Percentiles rank a stretch among this genome's conserved stretches.
phyloP scores from a whole-genome alignment of 805 yeast species.

The Candida mattraensis region DNA sequence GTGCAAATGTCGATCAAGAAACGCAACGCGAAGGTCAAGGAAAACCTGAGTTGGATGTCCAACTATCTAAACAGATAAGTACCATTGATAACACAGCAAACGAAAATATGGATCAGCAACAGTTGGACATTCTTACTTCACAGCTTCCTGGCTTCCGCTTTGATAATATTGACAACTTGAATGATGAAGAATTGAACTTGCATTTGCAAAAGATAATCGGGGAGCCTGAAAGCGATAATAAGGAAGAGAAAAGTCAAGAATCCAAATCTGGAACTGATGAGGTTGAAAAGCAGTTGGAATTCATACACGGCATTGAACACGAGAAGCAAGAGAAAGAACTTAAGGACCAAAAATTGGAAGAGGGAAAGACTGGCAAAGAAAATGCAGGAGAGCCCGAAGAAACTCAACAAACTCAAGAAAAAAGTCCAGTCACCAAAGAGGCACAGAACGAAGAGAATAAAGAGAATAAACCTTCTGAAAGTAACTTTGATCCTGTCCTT shows the following conservation, averaged over 20 bases:
- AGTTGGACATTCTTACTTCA: constrained; percentile 25
- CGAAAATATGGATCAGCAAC: constrained; percentile 8
- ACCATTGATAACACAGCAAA: constrained; percentile 8
- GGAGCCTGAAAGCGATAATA: constrained; percentile 7
- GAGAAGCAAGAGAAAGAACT: constrained; percentile 2
- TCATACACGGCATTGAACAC: neutral
- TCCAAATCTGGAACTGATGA: constrained; percentile 2
- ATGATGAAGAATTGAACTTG: constrained; percentile 31
- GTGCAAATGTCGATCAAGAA: neutral
- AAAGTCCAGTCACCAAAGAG: neutral
- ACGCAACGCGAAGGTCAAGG: constrained; percentile 1
- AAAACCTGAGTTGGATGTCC: constrained; percentile 2
- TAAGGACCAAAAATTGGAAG: too few species aligned
- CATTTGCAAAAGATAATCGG: constrained; percentile 30
- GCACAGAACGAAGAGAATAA: constrained; percentile 6
- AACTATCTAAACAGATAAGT: constrained; percentile 17
- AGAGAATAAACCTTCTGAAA: constrained; percentile 9
- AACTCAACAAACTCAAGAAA: constrained; percentile 1
- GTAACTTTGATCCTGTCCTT: constrained; percentile 11
- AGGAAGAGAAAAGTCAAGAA: constrained; percentile 5
- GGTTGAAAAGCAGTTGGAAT: constrained; percentile 1
- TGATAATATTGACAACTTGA: constrained; percentile 24
- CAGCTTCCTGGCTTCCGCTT: constrained; percentile 27
- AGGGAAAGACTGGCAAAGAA: too few species aligned
- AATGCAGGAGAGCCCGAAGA: constrained; percentile 1